Conservation (phyloP, 306 rosid species). For the Pyrus pyrifolia region DNA sequence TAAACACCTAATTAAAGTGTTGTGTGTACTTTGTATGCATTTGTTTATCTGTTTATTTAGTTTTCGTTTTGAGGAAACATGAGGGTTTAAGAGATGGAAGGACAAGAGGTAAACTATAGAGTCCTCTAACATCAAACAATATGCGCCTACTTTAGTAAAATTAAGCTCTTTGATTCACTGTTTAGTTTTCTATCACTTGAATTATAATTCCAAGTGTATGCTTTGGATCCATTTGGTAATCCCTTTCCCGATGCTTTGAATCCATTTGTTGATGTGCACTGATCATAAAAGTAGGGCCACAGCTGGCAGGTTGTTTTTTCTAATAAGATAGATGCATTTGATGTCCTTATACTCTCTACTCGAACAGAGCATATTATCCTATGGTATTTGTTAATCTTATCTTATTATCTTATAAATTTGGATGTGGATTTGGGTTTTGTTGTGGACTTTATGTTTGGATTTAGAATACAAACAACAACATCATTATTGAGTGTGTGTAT, state of each 20-base stretch:
- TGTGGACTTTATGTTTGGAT: conserved; percentile 23
- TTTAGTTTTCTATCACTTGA: neutral
- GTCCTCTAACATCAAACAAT: neutral
- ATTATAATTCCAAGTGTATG: no score
- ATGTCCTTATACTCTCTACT: conserved; percentile 36
- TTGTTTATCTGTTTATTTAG: neutral
- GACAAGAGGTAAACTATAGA: neutral
- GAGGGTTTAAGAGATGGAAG: neutral
- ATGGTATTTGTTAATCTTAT: conserved; percentile 32
- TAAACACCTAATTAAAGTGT: neutral
- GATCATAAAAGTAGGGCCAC: conserved; percentile 7
- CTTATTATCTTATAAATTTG: conserved; percentile 30
- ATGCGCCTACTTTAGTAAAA: neutral
- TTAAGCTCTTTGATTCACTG: neutral
- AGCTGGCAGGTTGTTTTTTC: conserved; percentile 15
- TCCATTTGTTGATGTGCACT: neutral
- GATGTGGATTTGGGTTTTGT: conserved; percentile 18
- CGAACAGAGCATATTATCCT: conserved; percentile 15
- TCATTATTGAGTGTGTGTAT: conserved; percentile 16
- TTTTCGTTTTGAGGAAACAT: neutral
- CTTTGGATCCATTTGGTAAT: neutral
- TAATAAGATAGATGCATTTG: conserved; percentile 2
- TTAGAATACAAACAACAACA: conserved; percentile 45
- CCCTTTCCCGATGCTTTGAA: neutral
- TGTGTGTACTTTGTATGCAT: neutral